Evolutionary conservation across 768 basidiomycete genomes (phyloP), one percentile per base, ranked within the genome.

Genomic region (Mycena venus): DNA sequence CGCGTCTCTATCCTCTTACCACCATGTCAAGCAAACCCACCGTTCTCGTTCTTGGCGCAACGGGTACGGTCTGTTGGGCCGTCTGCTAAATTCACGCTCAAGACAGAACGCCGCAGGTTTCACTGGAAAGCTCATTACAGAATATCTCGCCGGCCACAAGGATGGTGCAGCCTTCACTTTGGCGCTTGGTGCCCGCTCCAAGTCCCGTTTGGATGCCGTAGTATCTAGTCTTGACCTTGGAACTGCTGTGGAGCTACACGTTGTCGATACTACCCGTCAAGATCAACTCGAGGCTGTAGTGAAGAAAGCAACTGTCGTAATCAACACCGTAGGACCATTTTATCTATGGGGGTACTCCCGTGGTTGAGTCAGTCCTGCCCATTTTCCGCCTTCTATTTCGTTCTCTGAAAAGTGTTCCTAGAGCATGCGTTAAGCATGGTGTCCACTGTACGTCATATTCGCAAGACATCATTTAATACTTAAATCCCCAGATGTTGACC

Each of bases 241-340:
- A 12, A 79, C 82, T 17, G 85, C 85, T 10, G 85, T 93, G 70
- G 81, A 80, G 53, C 75, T 84, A 32, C 85, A 91, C 25, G 82
- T 90, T 42, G 85, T 94, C 15, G 94, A 96, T 75, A 90, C 95
- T 10, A 86, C 88, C 11, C 85, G 90, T 11, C 79, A 78, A 6
- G 83, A 85, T 14, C 86, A 91, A 32, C 81, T 96, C 4, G 91
- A 93, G 61, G 82, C 78, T 2, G 89, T 86, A 2, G 92, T 96
- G 19, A 88, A 87, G 77, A 80, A 80, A 21, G 85, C 90, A 7
- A 88, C 88, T 56, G 92, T 96, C 23, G 90, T 97, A 66, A 91
- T 96, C 70, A 95, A 94, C 78, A 85, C 92, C 34, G 90, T 94
- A 36, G 95, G 95, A 1, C 95, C 95, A 2, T 96, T 89, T 80